phyloP scores from a whole-genome alignment of 345 rosid genomes.

The Nephelium lappaceum region DNA sequence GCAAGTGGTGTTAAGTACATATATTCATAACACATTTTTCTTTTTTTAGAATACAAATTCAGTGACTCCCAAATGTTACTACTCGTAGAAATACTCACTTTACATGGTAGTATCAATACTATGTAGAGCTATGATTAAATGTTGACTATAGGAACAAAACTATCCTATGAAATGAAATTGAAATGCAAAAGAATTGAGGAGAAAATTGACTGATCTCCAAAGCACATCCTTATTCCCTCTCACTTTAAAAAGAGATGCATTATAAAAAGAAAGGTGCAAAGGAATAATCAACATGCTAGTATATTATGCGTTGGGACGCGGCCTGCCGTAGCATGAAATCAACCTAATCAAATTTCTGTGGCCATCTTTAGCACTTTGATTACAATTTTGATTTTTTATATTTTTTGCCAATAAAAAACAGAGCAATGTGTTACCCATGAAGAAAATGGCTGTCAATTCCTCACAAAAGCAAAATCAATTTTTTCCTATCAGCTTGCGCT shows the following conservation, averaged over 20 bases:
- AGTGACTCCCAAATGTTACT: too few species aligned
- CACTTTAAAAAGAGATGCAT: conserved; percentile 7
- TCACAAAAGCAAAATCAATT: conserved; percentile 7
- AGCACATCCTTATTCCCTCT: conserved; percentile 11
- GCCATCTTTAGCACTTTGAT: not conserved
- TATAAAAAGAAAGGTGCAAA: not conserved
- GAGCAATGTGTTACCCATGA: too few species aligned
- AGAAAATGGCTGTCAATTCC: conserved; percentile 26
- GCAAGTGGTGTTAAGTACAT: too few species aligned
- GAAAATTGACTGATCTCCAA: not conserved
- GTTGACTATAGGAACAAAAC: not conserved
- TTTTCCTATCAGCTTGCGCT: not conserved
- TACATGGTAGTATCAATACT: too few species aligned
- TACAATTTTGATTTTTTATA: not conserved
- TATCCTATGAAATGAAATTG: not conserved
- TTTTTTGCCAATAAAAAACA: not conserved
- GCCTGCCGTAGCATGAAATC: conserved; percentile 25
- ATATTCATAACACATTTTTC: too few species aligned
- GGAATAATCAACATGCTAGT: conserved; percentile 10
- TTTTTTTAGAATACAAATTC: too few species aligned
- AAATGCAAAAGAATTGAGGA: not conserved
- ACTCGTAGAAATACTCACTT: too few species aligned
- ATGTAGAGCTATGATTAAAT: not conserved
- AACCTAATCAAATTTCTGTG: not conserved
- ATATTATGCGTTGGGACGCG: conserved; percentile 25